Percentiles rank a stretch among this genome's conserved stretches.
Conservation (phyloP, 441 rosid species). For the Omphalea diandra region DNA sequence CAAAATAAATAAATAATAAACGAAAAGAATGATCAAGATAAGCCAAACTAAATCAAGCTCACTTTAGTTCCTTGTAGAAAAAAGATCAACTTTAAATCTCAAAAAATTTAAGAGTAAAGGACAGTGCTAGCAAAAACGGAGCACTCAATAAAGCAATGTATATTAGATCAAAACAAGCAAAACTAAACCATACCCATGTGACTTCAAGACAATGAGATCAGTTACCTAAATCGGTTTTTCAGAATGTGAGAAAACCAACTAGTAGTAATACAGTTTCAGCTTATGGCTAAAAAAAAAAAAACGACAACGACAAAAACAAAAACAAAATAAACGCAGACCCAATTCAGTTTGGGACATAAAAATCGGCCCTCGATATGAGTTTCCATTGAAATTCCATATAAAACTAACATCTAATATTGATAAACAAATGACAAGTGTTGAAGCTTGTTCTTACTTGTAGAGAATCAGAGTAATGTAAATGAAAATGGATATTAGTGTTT, state of each 20-base stretch:
- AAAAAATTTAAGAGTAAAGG: not conserved
- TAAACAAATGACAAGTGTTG: not conserved
- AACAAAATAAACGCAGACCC: constrained; percentile 5
- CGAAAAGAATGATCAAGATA: not conserved
- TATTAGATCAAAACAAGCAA: not conserved
- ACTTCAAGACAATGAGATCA: not conserved
- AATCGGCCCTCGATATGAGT: not conserved
- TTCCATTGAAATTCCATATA: constrained; percentile 17
- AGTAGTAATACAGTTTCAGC: not conserved
- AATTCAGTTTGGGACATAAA: not conserved
- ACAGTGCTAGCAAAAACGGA: not conserved
- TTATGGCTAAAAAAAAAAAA: too few species aligned
- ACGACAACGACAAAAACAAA: too few species aligned
- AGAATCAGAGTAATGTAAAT: constrained; percentile 1
- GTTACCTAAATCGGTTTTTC: not conserved
- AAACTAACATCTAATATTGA: not conserved
- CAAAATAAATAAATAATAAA: not conserved
- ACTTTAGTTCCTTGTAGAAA: constrained; percentile 5
- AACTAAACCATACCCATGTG: not conserved
- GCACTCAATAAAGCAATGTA: not conserved
- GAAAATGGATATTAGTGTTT: constrained; percentile 8
- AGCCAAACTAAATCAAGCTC: not conserved
- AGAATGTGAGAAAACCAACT: constrained; percentile 3
- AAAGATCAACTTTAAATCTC: not conserved
- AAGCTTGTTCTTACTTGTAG: constrained; percentile 20